These are phyloP conservation scores for Stellera chamaejasme DNA, from an alignment of 345 rosid species.

Conservation along the genomic window DNA sequence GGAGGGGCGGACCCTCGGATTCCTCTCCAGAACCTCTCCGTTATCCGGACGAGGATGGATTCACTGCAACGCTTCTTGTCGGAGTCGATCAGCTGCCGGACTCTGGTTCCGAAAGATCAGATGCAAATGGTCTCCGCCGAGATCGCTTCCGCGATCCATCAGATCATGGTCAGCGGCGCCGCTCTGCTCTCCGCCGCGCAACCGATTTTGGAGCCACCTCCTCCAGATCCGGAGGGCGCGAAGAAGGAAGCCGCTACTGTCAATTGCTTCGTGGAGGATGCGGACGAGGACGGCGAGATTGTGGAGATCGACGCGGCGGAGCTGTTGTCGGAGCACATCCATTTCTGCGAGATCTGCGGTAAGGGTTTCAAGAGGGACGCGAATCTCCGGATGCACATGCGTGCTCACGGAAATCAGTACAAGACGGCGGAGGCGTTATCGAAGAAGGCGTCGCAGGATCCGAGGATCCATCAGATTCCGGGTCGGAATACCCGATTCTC, in stretches of 20 bases:
- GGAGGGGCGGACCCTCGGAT: conserved; percentile 8
- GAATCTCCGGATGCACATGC: conserved; percentile 74
- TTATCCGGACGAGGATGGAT: conserved; percentile 34
- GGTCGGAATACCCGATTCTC: conserved; percentile 34
- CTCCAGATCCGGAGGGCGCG: not conserved
- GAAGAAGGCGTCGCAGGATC: conserved; percentile 27
- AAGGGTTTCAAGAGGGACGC: conserved; percentile 79
- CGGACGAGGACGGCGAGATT: conserved; percentile 25
- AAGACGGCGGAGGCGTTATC: conserved; percentile 55
- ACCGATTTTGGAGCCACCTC: not conserved
- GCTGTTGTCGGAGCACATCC: conserved; percentile 55
- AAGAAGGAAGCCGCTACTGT: not conserved
- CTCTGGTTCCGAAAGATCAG: conserved; percentile 23
- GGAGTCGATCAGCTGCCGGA: conserved; percentile 31
- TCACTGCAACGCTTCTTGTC: conserved; percentile 31
- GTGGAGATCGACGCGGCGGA: conserved; percentile 59
- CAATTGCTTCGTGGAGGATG: conserved; percentile 8
- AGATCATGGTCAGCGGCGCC: conserved; percentile 40
- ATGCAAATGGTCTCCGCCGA: conserved; percentile 46
- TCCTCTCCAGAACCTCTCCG: conserved; percentile 31
- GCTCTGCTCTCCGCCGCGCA: conserved; percentile 32
- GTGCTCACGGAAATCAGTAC: conserved; percentile 68
- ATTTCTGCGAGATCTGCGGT: conserved; percentile 65
- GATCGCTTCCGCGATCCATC: conserved; percentile 43
- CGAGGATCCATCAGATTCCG: not conserved